Evolutionary conservation across 1,284 basidiomycete species (phyloP).

Genomic region (Cystobasidium sp.): DNA sequence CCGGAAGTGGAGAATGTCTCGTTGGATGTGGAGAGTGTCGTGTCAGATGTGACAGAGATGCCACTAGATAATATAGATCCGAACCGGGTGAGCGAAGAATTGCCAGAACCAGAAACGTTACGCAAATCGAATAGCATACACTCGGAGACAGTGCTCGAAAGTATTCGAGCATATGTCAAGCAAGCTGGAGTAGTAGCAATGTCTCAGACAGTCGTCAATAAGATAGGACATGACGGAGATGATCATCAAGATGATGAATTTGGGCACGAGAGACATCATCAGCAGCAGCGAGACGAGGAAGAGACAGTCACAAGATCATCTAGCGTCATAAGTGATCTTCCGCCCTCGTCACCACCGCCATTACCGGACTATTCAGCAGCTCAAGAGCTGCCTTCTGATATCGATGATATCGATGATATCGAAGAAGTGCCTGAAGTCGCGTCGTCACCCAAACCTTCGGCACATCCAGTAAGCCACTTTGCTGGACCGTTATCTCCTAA

Average conservation of each 20-base stretch:
- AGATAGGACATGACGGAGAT: not conserved
- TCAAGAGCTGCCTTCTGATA: not conserved
- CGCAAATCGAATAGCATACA: no score
- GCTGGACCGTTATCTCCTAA: constrained; percentile 10
- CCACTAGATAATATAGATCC: not conserved
- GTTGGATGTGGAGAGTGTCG: not conserved
- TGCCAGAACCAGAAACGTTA: no score
- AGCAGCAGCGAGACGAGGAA: not conserved
- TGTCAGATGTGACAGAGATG: not conserved
- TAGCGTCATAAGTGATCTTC: constrained; percentile 12
- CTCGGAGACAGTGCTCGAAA: no score
- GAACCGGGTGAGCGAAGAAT: no score
- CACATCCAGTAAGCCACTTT: not conserved
- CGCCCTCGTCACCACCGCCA: constrained; percentile 31
- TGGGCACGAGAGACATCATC: no score
- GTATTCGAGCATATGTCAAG: no score
- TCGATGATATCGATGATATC: not conserved
- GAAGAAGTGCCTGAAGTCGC: not conserved
- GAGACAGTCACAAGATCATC: not conserved
- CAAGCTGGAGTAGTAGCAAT: no score
- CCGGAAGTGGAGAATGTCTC: not conserved
- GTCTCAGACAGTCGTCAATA: not conserved
- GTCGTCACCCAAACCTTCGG: not conserved
- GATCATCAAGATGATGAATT: no score
- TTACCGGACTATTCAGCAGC: constrained; percentile 15